Base-by-base conservation (phyloP, 208 protist genomes). In the Trypanosoma cruzi region DNA sequence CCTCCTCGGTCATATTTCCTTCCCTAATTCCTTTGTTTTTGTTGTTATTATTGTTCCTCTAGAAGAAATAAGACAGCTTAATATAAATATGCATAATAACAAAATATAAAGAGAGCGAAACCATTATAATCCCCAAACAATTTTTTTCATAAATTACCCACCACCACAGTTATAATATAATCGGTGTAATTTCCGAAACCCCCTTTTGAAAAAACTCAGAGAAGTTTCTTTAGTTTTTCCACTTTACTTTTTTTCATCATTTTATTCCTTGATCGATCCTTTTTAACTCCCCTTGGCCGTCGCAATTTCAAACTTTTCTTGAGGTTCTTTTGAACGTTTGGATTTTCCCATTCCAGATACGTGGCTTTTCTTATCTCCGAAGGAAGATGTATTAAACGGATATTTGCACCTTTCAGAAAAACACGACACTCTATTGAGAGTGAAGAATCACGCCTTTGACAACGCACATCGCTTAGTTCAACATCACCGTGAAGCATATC, bases 351-450 rank as follows among this genome's bases (percentile, higher is more conserved):
- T 18, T 89, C 75, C 48, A 91, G 42, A 16, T 82, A 69, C 1
- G 83, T 79, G 31, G 88, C 78, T 34, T 78, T 84, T 46, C 79
- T 73, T 55, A 94, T 64, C 46, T 91, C 85, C 6, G 73, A 40
- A 28, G 88, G 88, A 18, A 94, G 72, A 8, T 87, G 73, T 49
- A 94, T 71, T 16, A 94, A 42, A 10, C 85, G 62, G 34, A 91
- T 56, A 32, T 59, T 76, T 2, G 73, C 68, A 4, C 83, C 85
- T 1, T 75, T 77, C 10, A 94, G 52, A 20, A 81, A 65, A 8
- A 89, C 71, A 3, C 88, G 68, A 50, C 90, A 84, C 20, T 74
- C 64, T 44, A 94, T 77, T 46, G 75, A 72, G 44, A 80, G 77
- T 20, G 77, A 87, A 1, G 85, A 90, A 58, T 89, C 83, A 61